Conservation (phyloP, 2,329 filamentous ascomycete genomes). For the Botryotinia convoluta region DNA sequence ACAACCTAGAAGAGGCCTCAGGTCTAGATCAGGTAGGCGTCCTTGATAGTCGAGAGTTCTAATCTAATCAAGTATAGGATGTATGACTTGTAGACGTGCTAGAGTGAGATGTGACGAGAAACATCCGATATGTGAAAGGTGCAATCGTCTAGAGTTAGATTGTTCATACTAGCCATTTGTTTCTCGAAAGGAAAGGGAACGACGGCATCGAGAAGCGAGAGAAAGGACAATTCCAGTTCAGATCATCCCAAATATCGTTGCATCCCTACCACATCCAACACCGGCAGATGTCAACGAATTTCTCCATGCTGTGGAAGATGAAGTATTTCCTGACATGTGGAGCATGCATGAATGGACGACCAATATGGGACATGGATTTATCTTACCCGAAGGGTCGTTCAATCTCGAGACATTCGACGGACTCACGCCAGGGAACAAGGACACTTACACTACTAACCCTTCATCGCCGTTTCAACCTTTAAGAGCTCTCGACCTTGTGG, state of each 20-base stretch:
- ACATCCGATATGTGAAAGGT: slow-evolving; percentile 13
- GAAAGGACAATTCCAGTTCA: background rate
- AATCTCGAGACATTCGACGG: background rate
- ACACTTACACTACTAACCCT: background rate
- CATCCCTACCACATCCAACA: background rate
- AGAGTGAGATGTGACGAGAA: slow-evolving; percentile 13
- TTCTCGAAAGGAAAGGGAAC: background rate
- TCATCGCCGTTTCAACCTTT: background rate
- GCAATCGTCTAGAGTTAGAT: background rate
- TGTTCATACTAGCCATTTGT: background rate
- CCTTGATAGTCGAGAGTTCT: background rate
- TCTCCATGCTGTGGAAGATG: background rate
- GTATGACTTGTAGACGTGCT: slow-evolving; percentile 13
- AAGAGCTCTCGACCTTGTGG: background rate
- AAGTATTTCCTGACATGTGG: background rate
- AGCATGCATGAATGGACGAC: slow-evolving; percentile 2
- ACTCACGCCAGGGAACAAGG: background rate
- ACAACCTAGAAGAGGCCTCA: background rate
- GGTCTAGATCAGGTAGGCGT: slow-evolving; percentile 2
- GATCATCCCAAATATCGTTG: background rate
- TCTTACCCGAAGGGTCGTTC: background rate
- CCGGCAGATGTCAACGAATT: background rate
- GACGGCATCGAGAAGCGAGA: slow-evolving; percentile 4
- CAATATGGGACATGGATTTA: background rate
- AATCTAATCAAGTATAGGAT: slow-evolving; percentile 2